Base-by-base conservation (phyloP, 306 rosid species). In the Dryas alaskensis region DNA sequence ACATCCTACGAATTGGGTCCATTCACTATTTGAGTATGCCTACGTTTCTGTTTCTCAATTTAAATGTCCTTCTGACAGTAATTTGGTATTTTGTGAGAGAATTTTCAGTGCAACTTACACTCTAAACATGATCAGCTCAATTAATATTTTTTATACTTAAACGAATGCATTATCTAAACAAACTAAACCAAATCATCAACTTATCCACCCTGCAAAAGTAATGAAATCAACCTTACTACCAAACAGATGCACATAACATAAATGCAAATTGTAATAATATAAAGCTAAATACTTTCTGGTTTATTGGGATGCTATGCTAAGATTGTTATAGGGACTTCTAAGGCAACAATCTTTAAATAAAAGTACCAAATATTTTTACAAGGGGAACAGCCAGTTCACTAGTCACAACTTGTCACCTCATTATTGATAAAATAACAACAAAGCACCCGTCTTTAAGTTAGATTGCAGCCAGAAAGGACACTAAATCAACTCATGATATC, bases 381-480 rank as follows among this genome's bases (percentile, higher is more conserved):
- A 31, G 37, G 37, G 37, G 37, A 31, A 31, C 37, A 31, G 37
- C 37, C 37, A 46, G 31, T 58, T 65, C 54, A 81, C 66, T 27
- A 39, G 57, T 72, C 37, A 46, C 68, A 53, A 61, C 63, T 60
- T 31, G 10, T 46, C 8, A 60, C 48, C 5, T 57, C 61, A 10
- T 62, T 43, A 46, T 43, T 25, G 52, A 25, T 49, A 46, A 64
- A 42, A 10, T 12, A 58, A 65, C 64, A 70, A 13, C 47, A 50
- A 58, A 71, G 39, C 40, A 58, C 40, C 68, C 42, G 37, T 45
- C 55, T 69, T 62, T 63, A 51, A 42, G 44, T 55, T 52, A 47
- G 76, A 54, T 50, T 37, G 67, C 70, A 73, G 49, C 66, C 71
- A 11, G 4, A 14, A 59, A 60, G 40, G 62, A 17, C 74, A 67